Conservation (phyloP, 108 stramenopile genomes). For the Seminavis robusta region DNA sequence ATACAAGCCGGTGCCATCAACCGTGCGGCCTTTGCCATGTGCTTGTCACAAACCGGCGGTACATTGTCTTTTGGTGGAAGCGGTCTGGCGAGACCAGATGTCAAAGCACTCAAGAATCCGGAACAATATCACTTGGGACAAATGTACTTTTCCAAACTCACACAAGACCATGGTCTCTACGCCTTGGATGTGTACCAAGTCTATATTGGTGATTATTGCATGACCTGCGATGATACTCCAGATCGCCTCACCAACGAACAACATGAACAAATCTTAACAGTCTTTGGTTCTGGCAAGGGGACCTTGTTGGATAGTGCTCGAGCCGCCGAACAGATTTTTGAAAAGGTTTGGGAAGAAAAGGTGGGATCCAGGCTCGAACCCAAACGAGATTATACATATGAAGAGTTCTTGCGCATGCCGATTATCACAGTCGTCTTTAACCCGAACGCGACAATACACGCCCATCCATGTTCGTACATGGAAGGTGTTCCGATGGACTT, state of each 20-base stretch:
- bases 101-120: too few species aligned
- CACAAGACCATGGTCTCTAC: constrained; percentile 59
- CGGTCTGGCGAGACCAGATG: too few species aligned
- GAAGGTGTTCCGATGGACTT: constrained; percentile 59
- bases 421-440: constrained; percentile 46
- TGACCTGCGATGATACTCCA: constrained; percentile 37
- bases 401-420: constrained; percentile 53
- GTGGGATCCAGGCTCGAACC: constrained; percentile 49
- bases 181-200: constrained; percentile 46
- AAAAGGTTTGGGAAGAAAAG: constrained; percentile 49
- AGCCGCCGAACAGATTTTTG: constrained; percentile 46
- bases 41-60: constrained; percentile 54
- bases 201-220: constrained; percentile 44
- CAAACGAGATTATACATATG: constrained; percentile 36
- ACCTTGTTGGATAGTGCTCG: constrained; percentile 89
- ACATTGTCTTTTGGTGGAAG: constrained; percentile 63
- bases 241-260: too few species aligned
- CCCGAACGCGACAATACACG: constrained; percentile 31
- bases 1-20: constrained; percentile 39
- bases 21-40: constrained; percentile 61
- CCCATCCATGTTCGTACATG: constrained; percentile 64
- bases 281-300: constrained; percentile 82
- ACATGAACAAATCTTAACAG: constrained; percentile 9
- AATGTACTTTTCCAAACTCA: constrained; percentile 67
- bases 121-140: constrained; percentile 36